These are phyloP conservation scores for Seminavis robusta DNA, from an alignment of 108 stramenopile genomes.

Conservation along the genomic window DNA sequence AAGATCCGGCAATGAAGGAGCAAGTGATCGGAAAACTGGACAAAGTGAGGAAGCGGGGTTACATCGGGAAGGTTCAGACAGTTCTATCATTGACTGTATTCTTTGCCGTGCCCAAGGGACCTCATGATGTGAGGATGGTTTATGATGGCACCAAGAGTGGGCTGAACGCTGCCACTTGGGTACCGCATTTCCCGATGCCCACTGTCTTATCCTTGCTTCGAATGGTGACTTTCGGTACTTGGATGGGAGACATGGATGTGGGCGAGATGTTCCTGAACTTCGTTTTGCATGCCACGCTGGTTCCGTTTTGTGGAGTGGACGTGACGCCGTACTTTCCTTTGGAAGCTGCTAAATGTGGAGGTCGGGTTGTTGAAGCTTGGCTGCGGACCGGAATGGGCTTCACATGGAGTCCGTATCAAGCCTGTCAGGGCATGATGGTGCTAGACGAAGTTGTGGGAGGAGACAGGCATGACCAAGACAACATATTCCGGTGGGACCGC, in stretches of 20 bases:
- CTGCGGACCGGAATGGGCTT: conserved; percentile 34
- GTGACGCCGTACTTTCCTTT: conserved; percentile 1
- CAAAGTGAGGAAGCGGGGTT: conserved; percentile 22
- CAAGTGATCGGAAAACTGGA: conserved; percentile 15
- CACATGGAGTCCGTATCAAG: conserved; percentile 31
- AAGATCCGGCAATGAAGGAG: not conserved
- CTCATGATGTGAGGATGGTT: conserved; percentile 38
- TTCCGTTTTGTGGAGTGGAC: conserved; percentile 7
- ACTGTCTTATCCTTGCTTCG: conserved; percentile 20
- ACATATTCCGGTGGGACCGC: conserved; percentile 32
- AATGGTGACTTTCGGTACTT: conserved; percentile 5
- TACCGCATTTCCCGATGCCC: conserved; percentile 31
- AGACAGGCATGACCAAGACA: conserved; percentile 2
- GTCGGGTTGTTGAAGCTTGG: conserved; percentile 26
- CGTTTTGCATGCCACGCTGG: conserved; percentile 1
- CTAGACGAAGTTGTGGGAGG: conserved; percentile 18
- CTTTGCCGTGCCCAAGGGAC: conserved; percentile 28
- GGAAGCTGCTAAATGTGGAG: too few species aligned
- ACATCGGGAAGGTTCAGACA: conserved; percentile 2
- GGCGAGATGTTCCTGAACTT: too few species aligned
- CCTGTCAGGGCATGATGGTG: too few species aligned
- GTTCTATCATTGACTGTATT: not conserved
- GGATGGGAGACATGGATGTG: conserved; percentile 16
- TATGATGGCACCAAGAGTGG: conserved; percentile 36
- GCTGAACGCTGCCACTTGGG: conserved; percentile 24